Base-by-base conservation (phyloP, 495 filamentous ascomycete genomes). In the Aspergillus leporis region DNA sequence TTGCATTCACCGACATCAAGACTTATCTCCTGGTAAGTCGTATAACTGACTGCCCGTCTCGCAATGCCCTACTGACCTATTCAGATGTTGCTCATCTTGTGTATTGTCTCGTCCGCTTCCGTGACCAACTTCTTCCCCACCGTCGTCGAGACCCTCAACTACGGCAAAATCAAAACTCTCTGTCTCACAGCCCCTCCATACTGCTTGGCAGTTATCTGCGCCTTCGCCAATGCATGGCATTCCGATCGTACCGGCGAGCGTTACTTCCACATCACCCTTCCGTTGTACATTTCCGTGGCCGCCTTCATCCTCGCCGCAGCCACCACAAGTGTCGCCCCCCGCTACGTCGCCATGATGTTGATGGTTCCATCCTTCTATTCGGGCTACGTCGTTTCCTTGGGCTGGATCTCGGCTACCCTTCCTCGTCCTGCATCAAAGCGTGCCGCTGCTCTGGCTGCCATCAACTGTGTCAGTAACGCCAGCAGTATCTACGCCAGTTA, bases 101-200 rank as follows among this genome's bases (percentile, higher is more conserved):
- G 87, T 65, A 87, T 91, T 69, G 85, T 90, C 14, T 83, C 86
- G 28, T 83, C 85, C 28, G 86, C 84, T 51, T 87, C 87, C 3
- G 86, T 91, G 9, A 91, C 89, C n/a, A 93, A 94, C 70, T 94
- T 94, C 81, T 93, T 95, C 76, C 91, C 91, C 0, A 88, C 90
- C 14, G 88, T 96, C 22, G 90, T 94, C 32, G 77, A 81, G 41
- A 93, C 90, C 1, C 78, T 96, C 6, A 80, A 85, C 8, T 91
- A 86, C 65, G 74, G 68, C 61, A 82, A 83, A n/a, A 85, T 91
- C 61, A 66, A 78, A 19, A 87, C 91, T 0, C 84, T 94, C 10
- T 83, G 92, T 3, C 81, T 95, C 28, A 93, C 90, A 5, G 87
- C 85, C 0, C 91, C 91, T 0, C 88, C 88, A 2, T 90, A 91